A percentile compares a stretch with the other conserved stretches of the same genome.
These are phyloP conservation scores for Xylaria palmicola DNA, from an alignment of 495 filamentous ascomycete genomes.

Conservation along the genomic window DNA sequence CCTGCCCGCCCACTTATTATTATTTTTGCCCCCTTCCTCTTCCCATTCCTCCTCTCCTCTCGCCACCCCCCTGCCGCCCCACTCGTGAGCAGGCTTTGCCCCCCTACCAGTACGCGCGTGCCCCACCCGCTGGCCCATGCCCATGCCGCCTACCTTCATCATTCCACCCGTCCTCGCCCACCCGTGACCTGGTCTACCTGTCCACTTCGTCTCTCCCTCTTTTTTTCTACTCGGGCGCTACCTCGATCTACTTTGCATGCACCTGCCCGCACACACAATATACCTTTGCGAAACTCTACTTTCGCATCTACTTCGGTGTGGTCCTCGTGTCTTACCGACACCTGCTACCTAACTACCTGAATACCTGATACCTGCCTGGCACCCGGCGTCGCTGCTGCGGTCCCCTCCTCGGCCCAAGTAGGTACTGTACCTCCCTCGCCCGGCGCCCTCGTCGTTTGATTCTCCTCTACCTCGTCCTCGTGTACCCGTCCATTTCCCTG, in stretches of 20 bases:
- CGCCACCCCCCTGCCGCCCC: background rate
- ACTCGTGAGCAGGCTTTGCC: background rate
- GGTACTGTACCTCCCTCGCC: conserved; percentile 1
- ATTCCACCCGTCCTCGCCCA: conserved; percentile 12
- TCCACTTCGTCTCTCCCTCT: conserved; percentile 19
- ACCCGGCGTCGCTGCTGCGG: background rate
- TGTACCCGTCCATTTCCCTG: conserved; percentile 15
- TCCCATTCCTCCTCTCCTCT: background rate
- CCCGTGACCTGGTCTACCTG: conserved; percentile 17
- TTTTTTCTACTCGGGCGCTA: conserved; percentile 15
- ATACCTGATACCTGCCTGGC: background rate
- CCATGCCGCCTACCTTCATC: conserved; percentile 6
- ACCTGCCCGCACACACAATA: conserved; percentile 13
- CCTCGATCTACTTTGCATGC: conserved; percentile 23
- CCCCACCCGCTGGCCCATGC: conserved; percentile 8
- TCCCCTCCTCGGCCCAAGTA: background rate
- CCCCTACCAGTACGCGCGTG: background rate
- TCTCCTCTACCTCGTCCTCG: conserved; percentile 10
- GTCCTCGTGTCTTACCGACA: conserved; percentile 3
- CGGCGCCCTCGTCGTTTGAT: background rate
- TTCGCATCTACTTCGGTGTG: background rate
- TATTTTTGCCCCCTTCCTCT: background rate
- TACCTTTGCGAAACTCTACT: conserved; percentile 10
- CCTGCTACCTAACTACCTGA: background rate
- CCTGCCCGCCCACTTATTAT: too few species aligned